A percentile compares a stretch with the other conserved stretches of the same genome.
Conservation (phyloP, 2,329 filamentous ascomycete species). For the Pseudocercospora vitis region DNA sequence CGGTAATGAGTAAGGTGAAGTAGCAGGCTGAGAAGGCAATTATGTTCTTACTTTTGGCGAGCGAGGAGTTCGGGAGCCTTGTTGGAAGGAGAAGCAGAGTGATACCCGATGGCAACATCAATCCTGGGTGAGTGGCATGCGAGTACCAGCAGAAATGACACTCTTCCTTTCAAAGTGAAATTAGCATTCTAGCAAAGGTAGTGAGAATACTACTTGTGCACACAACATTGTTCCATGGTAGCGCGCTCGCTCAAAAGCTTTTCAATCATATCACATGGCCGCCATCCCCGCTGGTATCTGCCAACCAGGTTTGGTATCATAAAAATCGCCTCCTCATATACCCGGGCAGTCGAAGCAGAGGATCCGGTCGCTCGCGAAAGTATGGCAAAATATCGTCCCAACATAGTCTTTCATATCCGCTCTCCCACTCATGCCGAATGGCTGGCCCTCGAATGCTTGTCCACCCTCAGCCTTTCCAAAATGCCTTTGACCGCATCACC, state of each 20-base stretch:
- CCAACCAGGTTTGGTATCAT: background rate
- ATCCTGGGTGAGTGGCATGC: no score
- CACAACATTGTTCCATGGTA: background rate
- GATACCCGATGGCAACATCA: no score
- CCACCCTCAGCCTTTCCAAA: constrained; percentile 43
- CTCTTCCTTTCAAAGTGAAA: background rate
- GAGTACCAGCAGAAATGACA: no score
- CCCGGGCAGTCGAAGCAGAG: no score
- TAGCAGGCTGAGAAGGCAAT: constrained; percentile 15
- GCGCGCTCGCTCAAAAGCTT: constrained; percentile 5
- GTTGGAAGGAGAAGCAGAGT: background rate
- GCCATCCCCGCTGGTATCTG: no score
- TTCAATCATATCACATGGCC: constrained; percentile 2
- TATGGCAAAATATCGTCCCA: no score
- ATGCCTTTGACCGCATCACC: constrained; percentile 41
- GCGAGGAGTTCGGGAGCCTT: background rate
- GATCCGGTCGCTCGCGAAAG: no score
- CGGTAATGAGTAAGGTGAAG: constrained; percentile 84
- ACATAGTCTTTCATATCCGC: no score
- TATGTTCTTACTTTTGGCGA: background rate
- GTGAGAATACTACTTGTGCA: background rate
- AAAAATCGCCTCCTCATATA: no score
- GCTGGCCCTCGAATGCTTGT: constrained; percentile 28
- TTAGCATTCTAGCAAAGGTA: background rate
- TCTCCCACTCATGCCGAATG: background rate